A percentile compares a stretch with the other conserved stretches of the same genome.
phyloP scores from a whole-genome alignment of 495 filamentous ascomycete genomes.

The Tuber microsphaerosporum region DNA sequence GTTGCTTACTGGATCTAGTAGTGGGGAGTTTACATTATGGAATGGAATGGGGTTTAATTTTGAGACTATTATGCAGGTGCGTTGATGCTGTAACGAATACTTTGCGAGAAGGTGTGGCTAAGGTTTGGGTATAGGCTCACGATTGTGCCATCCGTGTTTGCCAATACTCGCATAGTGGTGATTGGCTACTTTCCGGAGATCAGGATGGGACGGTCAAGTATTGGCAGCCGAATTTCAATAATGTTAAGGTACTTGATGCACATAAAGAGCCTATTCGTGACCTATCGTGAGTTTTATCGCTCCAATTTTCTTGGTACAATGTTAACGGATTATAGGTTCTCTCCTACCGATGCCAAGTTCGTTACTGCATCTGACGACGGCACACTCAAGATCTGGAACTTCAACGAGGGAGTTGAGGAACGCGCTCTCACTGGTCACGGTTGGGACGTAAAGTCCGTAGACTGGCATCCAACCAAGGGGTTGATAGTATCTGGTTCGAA shows the following conservation, averaged over 20 bases:
- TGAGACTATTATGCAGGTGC: slow-evolving; percentile 85
- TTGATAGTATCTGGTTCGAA: slow-evolving; percentile 93
- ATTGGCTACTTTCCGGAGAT: slow-evolving; percentile 93
- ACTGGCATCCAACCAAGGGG: slow-evolving; percentile 96
- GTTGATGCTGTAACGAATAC: not conserved
- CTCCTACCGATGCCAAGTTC: slow-evolving; percentile 88
- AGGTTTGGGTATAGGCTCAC: slow-evolving; percentile 56
- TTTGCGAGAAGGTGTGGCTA: slow-evolving; percentile 9
- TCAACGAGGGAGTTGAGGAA: slow-evolving; percentile 75
- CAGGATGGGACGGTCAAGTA: slow-evolving; percentile 95
- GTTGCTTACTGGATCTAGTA: slow-evolving; percentile 84
- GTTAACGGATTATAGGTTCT: slow-evolving; percentile 48
- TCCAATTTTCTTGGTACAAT: not conserved
- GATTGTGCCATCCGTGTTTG: slow-evolving; percentile 84
- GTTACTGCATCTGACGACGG: slow-evolving; percentile 92
- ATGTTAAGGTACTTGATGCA: slow-evolving; percentile 87
- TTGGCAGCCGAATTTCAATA: slow-evolving; percentile 99
- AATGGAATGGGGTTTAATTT: slow-evolving; percentile 99
- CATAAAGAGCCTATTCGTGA: slow-evolving; percentile 85
- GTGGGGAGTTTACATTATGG: slow-evolving; percentile 96
- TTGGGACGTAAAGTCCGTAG: slow-evolving; percentile 92
- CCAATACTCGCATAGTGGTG: slow-evolving; percentile 84
- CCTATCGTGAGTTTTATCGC: slow-evolving; percentile 49
- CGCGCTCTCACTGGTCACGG: slow-evolving; percentile 77
- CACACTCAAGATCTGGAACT: slow-evolving; percentile 90